Evolutionary conservation across 2,329 filamentous ascomycete genomes (phyloP).

Genomic region (Achaetomium macrosporum): DNA sequence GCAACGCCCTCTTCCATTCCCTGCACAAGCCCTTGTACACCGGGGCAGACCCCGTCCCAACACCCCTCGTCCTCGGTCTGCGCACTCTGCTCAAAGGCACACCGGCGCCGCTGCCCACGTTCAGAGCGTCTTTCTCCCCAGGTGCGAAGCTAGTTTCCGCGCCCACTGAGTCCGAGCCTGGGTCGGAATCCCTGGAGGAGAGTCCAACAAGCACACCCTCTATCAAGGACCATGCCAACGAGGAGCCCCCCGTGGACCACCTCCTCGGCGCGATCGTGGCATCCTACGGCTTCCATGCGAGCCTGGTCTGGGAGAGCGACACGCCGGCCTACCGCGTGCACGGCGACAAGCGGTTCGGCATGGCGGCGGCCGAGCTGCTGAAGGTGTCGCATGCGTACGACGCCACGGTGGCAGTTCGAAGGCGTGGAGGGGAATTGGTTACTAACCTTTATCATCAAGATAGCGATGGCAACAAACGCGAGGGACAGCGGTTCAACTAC

Average conservation of each 20-base stretch:
- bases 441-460: neutral
- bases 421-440: neutral
- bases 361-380: constrained; percentile 76
- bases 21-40: constrained; percentile 53
- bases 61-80: constrained; percentile 44
- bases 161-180: neutral
- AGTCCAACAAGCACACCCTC: constrained; percentile 11
- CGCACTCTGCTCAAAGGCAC: constrained; percentile 55
- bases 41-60: constrained; percentile 28
- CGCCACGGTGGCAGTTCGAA: constrained; percentile 36
- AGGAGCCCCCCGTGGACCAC: constrained; percentile 29
- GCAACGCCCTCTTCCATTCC: constrained; percentile 60
- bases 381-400: constrained; percentile 45
- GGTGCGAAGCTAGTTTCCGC: constrained; percentile 47
- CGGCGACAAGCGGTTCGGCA: constrained; percentile 72
- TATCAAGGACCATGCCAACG: too few relatives aligned
- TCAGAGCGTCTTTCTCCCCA: constrained; percentile 55
- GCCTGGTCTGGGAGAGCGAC: constrained; percentile 86
- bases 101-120: constrained; percentile 53
- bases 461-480: neutral
- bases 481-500: constrained; percentile 57
- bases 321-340: constrained; percentile 72
- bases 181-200: constrained; percentile 11
- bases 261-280: constrained; percentile 76
- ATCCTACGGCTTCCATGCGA: constrained; percentile 85